These are phyloP conservation scores for Eutrema salsugineum DNA, from an alignment of 441 rosid species.

Conservation along the genomic window DNA sequence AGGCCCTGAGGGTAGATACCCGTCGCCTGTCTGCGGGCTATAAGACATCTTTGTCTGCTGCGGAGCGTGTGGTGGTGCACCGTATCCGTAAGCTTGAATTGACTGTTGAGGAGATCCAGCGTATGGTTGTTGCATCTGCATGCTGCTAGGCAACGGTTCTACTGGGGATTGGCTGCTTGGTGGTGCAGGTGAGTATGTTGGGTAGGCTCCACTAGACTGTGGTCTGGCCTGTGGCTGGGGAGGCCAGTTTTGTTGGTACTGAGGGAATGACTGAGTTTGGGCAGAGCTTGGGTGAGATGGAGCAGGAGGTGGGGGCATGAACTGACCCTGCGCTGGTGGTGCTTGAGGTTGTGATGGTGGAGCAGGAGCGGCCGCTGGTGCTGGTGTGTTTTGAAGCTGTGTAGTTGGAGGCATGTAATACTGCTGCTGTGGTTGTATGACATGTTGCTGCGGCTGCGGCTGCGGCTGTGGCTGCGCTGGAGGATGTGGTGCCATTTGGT, in stretches of 20 bases:
- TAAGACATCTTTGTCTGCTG: constrained; percentile 67
- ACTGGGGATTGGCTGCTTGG: constrained; percentile 59
- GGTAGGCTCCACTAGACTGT: constrained; percentile 41
- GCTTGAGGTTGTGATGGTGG: constrained; percentile 37
- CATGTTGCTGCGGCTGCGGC: constrained; percentile 28
- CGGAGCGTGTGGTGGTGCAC: constrained; percentile 59
- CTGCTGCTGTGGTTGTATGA: constrained; percentile 50
- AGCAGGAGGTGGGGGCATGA: constrained; percentile 35
- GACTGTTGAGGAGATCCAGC: constrained; percentile 67
- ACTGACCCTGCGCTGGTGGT: constrained; percentile 34
- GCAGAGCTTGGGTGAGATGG: constrained; percentile 34
- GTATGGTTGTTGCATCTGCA: constrained; percentile 69
- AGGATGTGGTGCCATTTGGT: constrained; percentile 66
- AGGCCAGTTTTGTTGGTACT: constrained; percentile 54
- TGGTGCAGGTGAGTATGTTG: constrained; percentile 39
- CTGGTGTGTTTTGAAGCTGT: constrained; percentile 41
- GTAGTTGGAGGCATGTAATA: constrained; percentile 53
- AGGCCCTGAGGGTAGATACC: constrained; percentile 52
- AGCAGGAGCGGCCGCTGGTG: constrained; percentile 29
- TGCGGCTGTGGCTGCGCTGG: constrained; percentile 56
- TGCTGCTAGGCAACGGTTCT: constrained; percentile 52
- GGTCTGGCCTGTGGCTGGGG: constrained; percentile 67
- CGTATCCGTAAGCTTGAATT: constrained; percentile 56
- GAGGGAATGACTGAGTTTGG: constrained; percentile 39
- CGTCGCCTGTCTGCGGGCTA: constrained; percentile 56